Base-by-base conservation (phyloP, 192 early-diverging fungal species). In the Coemansia sp. region DNA sequence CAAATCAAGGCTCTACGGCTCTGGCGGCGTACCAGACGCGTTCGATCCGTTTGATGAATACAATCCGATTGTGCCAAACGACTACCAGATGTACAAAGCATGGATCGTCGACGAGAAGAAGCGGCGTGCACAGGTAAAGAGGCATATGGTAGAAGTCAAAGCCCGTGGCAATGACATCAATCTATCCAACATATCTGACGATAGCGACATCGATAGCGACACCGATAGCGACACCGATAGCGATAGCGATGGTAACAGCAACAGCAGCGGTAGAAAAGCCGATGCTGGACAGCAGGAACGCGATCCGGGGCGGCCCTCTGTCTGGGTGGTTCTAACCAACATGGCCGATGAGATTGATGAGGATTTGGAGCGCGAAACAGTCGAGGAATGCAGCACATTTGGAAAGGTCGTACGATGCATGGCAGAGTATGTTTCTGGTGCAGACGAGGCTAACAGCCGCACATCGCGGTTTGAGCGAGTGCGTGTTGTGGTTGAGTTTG, bases 41-140 rank as follows among this genome's bases (percentile, higher is more conserved):
- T 81, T 81, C 58, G 75, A 74, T 54, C 80, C 71, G 15, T 45
- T 65, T 21, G 74, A 45, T 12, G 75, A 66, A 65, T 82, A 82
- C 59, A 70, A 68, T 19, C 75, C 79, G 6, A 65, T 65, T 2
- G 56, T 43, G 23, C 79, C 79, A 42, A 82, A 74, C 68, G 37
- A 52, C 58, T 82, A 82, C 43, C 71, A 74, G 50, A 18, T 43
- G 16, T 82, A 77, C 69, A 68, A 67, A 41, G 32, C 23, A 15
- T 82, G 79, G 79, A n/a, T 61, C 11, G 40, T 38, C 56, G 56
- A 42, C 37, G 65, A 71, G 26, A 63, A 71, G 56, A 44, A 39
- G 54, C 58, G 45, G 16, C 58, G 57, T 11, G 23, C 60, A 10
- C 23, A 54, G 50, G 19, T 5, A 39, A 39, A 19, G 38, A 38